Conservation (phyloP, 371 early-diverging fungal species). For the Mortierella sp. region DNA sequence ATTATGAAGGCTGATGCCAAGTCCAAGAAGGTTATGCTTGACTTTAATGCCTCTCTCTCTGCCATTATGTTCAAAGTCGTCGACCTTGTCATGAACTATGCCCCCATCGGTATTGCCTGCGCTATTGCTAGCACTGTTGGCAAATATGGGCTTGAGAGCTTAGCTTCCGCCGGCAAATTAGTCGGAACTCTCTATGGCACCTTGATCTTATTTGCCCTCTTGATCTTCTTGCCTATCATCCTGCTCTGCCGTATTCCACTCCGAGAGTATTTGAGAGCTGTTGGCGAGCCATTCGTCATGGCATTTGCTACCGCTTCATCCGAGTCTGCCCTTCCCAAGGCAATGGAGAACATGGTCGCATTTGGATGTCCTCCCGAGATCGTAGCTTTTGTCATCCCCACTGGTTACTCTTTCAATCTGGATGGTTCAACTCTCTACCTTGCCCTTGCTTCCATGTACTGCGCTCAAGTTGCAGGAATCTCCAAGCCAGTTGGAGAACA, state of each 20-base stretch:
- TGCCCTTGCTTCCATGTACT: slow-evolving; percentile 74
- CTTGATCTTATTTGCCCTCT: slow-evolving; percentile 68
- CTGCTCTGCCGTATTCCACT: slow-evolving; percentile 70
- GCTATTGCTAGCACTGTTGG: slow-evolving; percentile 79
- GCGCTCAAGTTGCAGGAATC: slow-evolving; percentile 77
- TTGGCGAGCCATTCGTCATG: slow-evolving; percentile 77
- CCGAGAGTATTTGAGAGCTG: slow-evolving; percentile 65
- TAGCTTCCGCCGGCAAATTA: slow-evolving; percentile 76
- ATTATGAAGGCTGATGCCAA: slow-evolving; percentile 67
- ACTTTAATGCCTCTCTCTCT: slow-evolving; percentile 69
- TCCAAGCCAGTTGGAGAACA: slow-evolving; percentile 72
- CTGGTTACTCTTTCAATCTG: slow-evolving; percentile 88
- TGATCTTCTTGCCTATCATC: slow-evolving; percentile 77
- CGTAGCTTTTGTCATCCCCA: slow-evolving; percentile 82
- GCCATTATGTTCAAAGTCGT: slow-evolving; percentile 82
- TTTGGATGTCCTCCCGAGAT: slow-evolving; percentile 83
- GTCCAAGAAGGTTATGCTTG: slow-evolving; percentile 69
- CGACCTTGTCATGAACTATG: slow-evolving; percentile 78
- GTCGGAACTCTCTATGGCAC: slow-evolving; percentile 78
- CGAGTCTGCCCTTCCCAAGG: slow-evolving; percentile 84
- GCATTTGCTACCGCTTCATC: slow-evolving; percentile 91
- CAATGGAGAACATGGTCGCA: slow-evolving; percentile 78
- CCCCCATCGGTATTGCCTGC: slow-evolving; percentile 81
- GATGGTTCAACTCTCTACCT: slow-evolving; percentile 87
- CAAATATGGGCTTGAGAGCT: slow-evolving; percentile 73